Conservation (phyloP, 495 filamentous ascomycete species). For the Hamigera avellanea region DNA sequence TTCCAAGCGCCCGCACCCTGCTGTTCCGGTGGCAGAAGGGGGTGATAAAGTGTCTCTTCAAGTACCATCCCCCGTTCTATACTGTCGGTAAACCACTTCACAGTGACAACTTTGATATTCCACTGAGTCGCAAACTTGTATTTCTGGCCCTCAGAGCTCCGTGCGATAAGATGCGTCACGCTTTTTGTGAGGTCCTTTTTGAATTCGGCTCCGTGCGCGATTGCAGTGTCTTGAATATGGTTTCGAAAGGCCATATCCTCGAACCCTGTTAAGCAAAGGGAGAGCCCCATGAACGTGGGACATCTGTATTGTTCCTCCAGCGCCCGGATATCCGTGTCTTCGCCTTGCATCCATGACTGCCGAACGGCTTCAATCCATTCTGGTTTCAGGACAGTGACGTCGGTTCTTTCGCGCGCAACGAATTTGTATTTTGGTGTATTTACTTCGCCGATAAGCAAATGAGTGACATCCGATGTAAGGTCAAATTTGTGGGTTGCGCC, state of each 20-base stretch:
- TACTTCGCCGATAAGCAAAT: conserved; percentile 80
- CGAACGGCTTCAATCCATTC: conserved; percentile 80
- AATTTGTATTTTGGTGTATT: conserved; percentile 90
- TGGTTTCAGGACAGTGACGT: conserved; percentile 67
- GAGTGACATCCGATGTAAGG: conserved; percentile 92
- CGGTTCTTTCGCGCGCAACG: conserved; percentile 77
- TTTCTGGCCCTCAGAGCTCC: conserved; percentile 69
- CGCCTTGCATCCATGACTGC: conserved; percentile 68
- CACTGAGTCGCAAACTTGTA: conserved; percentile 75
- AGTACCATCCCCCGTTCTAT: conserved; percentile 86
- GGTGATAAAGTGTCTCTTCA: conserved; percentile 74
- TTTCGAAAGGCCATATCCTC: conserved; percentile 60
- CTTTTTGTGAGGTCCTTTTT: conserved; percentile 70
- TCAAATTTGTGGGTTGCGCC: conserved; percentile 78
- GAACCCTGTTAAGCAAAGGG: conserved; percentile 84
- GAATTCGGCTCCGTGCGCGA: conserved; percentile 65
- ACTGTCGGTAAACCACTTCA: conserved; percentile 81
- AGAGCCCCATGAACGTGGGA: conserved; percentile 51
- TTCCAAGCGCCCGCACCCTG: conserved; percentile 74
- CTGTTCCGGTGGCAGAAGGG: conserved; percentile 49
- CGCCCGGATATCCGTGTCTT: conserved; percentile 60
- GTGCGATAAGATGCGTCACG: conserved; percentile 79
- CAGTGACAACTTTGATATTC: conserved; percentile 62
- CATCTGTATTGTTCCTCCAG: conserved; percentile 51
- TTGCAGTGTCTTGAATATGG: conserved; percentile 51